These are phyloP conservation scores for Blastobotrys apis DNA, from an alignment of 1,139 yeast species.

Conservation along the genomic window DNA sequence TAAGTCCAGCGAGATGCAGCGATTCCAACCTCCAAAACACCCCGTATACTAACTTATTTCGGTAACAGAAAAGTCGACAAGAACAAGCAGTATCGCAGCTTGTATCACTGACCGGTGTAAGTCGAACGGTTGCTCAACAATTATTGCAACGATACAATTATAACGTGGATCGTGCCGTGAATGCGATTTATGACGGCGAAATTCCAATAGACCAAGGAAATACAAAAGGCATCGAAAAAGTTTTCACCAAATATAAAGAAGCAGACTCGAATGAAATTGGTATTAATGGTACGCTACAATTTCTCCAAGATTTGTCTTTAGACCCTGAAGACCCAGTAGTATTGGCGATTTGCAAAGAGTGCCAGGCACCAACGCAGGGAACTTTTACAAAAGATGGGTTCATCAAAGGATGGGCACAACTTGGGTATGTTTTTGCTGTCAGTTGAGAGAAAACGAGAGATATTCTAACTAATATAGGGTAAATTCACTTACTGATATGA, in stretches of 20 bases:
- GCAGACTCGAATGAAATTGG: slow-evolving; percentile 42
- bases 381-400: slow-evolving; percentile 49
- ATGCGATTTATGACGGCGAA: slow-evolving; percentile 21
- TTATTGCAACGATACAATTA: slow-evolving; percentile 21
- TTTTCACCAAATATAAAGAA: slow-evolving; percentile 24
- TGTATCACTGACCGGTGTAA: slow-evolving; percentile 16
- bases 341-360: slow-evolving; percentile 63
- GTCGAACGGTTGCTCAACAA: slow-evolving; percentile 16
- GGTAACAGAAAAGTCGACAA: neutral
- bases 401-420: slow-evolving; percentile 51
- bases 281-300: slow-evolving; percentile 70
- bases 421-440: slow-evolving; percentile 24
- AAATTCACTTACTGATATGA: slow-evolving; percentile 57
- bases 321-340: slow-evolving; percentile 72
- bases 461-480: slow-evolving; percentile 36
- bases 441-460: slow-evolving; percentile 10
- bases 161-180: slow-evolving; percentile 23
- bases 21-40: no score
- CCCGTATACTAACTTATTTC: no score
- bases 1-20: no score
- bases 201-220: slow-evolving; percentile 11
- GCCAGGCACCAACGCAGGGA: slow-evolving; percentile 66
- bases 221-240: slow-evolving; percentile 14
- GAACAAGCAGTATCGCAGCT: slow-evolving; percentile 15
- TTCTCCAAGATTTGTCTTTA: slow-evolving; percentile 60